phyloP scores from a whole-genome alignment of 2,329 filamentous ascomycete genomes.

The Pseudogymnoascus sp. region DNA sequence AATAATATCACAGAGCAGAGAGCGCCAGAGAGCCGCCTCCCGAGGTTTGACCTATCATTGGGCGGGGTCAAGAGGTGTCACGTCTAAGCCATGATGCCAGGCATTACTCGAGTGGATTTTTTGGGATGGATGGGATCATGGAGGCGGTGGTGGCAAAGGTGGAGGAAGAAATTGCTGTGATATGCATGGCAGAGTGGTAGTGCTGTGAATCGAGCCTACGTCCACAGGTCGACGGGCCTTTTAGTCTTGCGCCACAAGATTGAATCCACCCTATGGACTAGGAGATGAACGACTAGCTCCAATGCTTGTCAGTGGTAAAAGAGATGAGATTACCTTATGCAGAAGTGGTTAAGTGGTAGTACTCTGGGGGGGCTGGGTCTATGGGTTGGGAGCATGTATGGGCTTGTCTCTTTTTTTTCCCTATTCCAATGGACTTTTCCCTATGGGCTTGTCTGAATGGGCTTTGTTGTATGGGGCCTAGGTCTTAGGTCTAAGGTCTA shows the following conservation, averaged over 20 bases:
- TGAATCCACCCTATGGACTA: background rate
- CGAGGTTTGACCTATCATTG: constrained; percentile 1
- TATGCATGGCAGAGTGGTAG: constrained; percentile 8
- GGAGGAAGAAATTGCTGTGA: constrained; percentile 9
- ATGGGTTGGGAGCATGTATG: no score
- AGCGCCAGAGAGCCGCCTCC: constrained; percentile 2
- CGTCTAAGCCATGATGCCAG: constrained; percentile 9
- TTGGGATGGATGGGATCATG: constrained; percentile 7
- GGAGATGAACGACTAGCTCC: background rate
- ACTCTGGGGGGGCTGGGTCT: no score
- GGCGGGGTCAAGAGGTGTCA: constrained; percentile 7
- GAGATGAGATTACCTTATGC: constrained; percentile 10
- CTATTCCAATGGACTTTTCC: no score
- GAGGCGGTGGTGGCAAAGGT: constrained; percentile 9
- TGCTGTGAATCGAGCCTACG: constrained; percentile 3
- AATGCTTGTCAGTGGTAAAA: constrained; percentile 8
- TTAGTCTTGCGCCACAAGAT: constrained; percentile 9
- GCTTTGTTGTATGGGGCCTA: background rate
- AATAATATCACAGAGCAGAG: constrained; percentile 1
- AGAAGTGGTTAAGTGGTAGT: background rate
- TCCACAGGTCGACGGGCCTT: background rate
- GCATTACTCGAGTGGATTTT: constrained; percentile 9
- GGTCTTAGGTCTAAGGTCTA: background rate
- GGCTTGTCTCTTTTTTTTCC: background rate
- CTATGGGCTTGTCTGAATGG: background rate